These are phyloP conservation scores for Apiospora arundinis DNA, from an alignment of 2,329 filamentous ascomycete species.

Conservation along the genomic window DNA sequence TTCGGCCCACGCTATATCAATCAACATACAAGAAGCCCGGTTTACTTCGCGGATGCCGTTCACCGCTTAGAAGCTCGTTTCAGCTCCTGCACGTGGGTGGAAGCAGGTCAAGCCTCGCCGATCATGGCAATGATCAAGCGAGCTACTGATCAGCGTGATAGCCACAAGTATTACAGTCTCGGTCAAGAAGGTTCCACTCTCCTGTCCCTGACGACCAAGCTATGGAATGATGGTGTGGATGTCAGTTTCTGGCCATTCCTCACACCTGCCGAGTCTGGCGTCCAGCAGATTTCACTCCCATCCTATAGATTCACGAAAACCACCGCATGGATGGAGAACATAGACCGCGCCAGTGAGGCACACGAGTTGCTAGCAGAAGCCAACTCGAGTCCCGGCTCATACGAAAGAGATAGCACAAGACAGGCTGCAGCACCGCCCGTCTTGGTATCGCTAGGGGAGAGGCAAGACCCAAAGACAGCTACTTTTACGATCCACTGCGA, in stretches of 20 bases:
- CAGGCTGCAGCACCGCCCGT: not conserved
- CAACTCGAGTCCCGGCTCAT: no score
- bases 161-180: conserved; percentile 19
- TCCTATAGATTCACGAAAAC: not conserved
- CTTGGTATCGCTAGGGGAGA: not conserved
- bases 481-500: not conserved
- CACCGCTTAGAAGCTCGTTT: conserved; percentile 33
- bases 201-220: not conserved
- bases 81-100: conserved; percentile 37
- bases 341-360: not conserved
- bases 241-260: not conserved
- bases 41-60: conserved; percentile 38
- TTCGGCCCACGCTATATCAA: conserved; percentile 23
- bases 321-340: not conserved
- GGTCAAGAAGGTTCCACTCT: conserved; percentile 12
- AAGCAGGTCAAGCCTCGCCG: conserved; percentile 39
- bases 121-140: conserved; percentile 31
- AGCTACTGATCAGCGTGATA: conserved; percentile 1
- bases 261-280: conserved; percentile 25
- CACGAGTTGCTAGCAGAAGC: not conserved
- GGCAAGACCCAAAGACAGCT: not conserved
- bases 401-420: no score
- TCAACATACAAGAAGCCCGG: conserved; percentile 36
- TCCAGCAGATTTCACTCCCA: not conserved
- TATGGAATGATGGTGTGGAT: not conserved